These are phyloP conservation scores for Brassica juncea DNA, from an alignment of 345 rosid genomes.

Conservation along the genomic window DNA sequence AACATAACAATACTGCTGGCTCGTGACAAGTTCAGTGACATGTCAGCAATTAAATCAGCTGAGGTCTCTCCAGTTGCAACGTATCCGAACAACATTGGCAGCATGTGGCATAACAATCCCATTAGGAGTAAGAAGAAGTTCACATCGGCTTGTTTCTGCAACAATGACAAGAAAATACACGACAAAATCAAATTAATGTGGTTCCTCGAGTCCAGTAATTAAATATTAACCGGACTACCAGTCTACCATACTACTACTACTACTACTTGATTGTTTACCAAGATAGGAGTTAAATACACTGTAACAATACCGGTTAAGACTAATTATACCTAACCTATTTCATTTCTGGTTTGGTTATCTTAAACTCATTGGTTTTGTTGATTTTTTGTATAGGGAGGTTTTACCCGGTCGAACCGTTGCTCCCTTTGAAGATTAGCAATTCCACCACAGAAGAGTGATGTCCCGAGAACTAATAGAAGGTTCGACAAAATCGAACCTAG, in stretches of 20 bases:
- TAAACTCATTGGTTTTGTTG: background rate
- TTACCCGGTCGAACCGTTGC: slow-evolving; percentile 83
- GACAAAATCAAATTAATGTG: background rate
- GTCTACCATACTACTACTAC: background rate
- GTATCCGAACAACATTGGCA: slow-evolving; percentile 71
- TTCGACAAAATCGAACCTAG: slow-evolving; percentile 87
- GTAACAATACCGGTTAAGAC: background rate
- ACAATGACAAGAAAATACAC: background rate
- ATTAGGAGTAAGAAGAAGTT: slow-evolving; percentile 72
- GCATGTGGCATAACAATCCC: slow-evolving; percentile 76
- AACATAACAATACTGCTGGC: slow-evolving; percentile 82
- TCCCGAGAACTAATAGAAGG: slow-evolving; percentile 84
- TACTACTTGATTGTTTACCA: background rate
- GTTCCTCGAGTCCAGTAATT: background rate
- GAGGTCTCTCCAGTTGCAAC: slow-evolving; percentile 37
- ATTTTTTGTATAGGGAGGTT: background rate
- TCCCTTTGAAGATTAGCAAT: slow-evolving; percentile 71
- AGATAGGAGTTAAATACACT: background rate
- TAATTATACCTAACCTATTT: background rate
- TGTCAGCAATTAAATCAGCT: slow-evolving; percentile 31
- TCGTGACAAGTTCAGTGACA: slow-evolving; percentile 65
- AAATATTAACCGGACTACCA: background rate
- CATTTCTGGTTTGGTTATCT: background rate
- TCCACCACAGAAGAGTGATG: slow-evolving; percentile 87
- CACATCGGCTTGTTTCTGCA: slow-evolving; percentile 94